Percentiles rank a stretch among this genome's conserved stretches.
phyloP scores from a whole-genome alignment of 1,139 yeast genomes.

The Saccharomyces pastorianus region DNA sequence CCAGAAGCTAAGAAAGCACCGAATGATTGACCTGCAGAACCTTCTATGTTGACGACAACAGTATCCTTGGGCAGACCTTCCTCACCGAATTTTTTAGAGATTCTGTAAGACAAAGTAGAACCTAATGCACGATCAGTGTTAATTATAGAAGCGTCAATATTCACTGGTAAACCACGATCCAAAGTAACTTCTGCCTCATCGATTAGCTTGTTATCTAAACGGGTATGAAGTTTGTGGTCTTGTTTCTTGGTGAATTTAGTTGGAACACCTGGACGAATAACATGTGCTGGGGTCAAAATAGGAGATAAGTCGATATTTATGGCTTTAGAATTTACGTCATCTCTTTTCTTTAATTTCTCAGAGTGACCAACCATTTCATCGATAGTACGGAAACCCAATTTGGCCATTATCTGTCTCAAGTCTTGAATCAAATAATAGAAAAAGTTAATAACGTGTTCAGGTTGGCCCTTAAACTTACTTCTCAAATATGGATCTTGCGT shows the following conservation, averaged over 20 bases:
- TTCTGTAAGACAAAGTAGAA: conserved; percentile 86
- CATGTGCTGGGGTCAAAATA: conserved; percentile 91
- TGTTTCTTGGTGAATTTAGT: conserved; percentile 89
- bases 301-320: conserved; percentile 88
- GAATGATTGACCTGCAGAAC: conserved; percentile 97
- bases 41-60: conserved; percentile 81
- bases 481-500: conserved; percentile 95
- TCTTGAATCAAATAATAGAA: conserved; percentile 92
- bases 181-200: conserved; percentile 92
- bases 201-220: conserved; percentile 89
- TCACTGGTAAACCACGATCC: conserved; percentile 89
- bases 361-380: conserved; percentile 98
- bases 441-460: conserved; percentile 96
- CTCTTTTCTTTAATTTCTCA: conserved; percentile 79
- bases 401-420: conserved; percentile 86
- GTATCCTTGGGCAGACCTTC: conserved; percentile 92
- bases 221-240: conserved; percentile 86
- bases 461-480: conserved; percentile 89
- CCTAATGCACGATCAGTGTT: conserved; percentile 97
- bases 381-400: conserved; percentile 87
- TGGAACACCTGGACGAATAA: conserved; percentile 96
- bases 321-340: conserved; percentile 83
- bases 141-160: conserved; percentile 84
- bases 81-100: conserved; percentile 89
- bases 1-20: conserved; percentile 98